Conservation (phyloP, 1,284 basidiomycete species). For the Tylopilus orsonianus region DNA sequence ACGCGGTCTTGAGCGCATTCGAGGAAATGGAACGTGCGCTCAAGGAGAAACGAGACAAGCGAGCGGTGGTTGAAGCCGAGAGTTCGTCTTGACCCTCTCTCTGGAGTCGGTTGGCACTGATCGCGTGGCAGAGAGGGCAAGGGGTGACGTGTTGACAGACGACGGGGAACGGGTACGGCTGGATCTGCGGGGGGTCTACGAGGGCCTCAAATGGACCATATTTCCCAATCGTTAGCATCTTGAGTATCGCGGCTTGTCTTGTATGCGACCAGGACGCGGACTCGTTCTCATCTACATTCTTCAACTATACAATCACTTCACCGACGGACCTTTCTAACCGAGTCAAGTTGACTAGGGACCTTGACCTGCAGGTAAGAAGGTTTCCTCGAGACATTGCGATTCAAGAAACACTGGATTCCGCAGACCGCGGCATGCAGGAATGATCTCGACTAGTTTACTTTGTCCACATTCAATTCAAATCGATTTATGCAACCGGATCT, state of each 20-base stretch:
- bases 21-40: conserved; percentile 63
- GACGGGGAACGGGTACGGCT: conserved; percentile 9
- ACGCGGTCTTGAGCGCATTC: conserved; percentile 54
- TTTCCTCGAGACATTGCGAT: no score
- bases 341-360: no score
- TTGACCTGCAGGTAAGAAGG: no score
- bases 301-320: no score
- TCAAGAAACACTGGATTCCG: no score
- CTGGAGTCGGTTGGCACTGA: conserved; percentile 13
- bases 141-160: conserved; percentile 19
- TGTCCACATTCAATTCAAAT: no score
- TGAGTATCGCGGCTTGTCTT: background rate
- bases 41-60: conserved; percentile 41
- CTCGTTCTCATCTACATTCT: background rate
- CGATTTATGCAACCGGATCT: no score
- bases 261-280: no score
- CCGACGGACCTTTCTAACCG: no score
- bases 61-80: conserved; percentile 29
- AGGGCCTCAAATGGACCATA: conserved; percentile 25
- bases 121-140: conserved; percentile 17
- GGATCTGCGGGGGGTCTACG: conserved; percentile 21
- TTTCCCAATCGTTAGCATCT: conserved; percentile 22
- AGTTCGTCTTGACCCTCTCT: conserved; percentile 37
- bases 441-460: no score
- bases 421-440: no score